Base-by-base conservation (phyloP, 345 rosid genomes). In the Brassica napus region DNA sequence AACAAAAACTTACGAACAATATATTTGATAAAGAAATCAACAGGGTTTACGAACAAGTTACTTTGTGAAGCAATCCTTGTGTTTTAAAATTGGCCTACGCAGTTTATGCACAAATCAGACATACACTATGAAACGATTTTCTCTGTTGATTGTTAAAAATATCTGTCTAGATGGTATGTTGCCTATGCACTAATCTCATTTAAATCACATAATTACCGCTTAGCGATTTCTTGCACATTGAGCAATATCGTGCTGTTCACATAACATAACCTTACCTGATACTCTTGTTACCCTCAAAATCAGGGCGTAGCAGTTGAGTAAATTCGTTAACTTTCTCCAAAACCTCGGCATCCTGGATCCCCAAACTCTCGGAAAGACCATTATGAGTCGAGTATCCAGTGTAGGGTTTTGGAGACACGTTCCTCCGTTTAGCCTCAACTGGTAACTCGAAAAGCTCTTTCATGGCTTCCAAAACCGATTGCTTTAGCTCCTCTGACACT, bases 351-450 rank as follows among this genome's bases (percentile, higher is more conserved):
- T 76, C 47, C 3, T 68, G 73, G 14, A 76, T 28, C n/a, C 68
- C 80, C 2, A 76, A 8, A 61, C 73, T 76, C 80, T 76, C 80
- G 2, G 71, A 59, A 18, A 76, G 65, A 42, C 67, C 32, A 21
- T 59, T 57, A 76, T 68, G 60, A 68, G 14, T 76, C 1, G 34
- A 37, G 5, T 76, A 76, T 16, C 80, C 80, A 3, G 18, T 16
- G 44, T 39, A 68, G 1, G 80, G 74, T 21, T 58, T 68, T 0
- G 67, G 74, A n/a, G 32, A 54, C 8, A 59, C 68, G 24, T 68
- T 76, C 60, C 74, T 76, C 37, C 69, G 7, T 30, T 76, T 76
- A 16, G 67, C 58, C 49, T 76, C 74, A 58, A 68, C 12, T 28
- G 80, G 80, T 39, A 68, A 61, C 5, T 6, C 44, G 47, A 76